Evolutionary conservation across 139 green algal genomes (phyloP).

Genomic region (Raphidocelis subcapitata): DNA sequence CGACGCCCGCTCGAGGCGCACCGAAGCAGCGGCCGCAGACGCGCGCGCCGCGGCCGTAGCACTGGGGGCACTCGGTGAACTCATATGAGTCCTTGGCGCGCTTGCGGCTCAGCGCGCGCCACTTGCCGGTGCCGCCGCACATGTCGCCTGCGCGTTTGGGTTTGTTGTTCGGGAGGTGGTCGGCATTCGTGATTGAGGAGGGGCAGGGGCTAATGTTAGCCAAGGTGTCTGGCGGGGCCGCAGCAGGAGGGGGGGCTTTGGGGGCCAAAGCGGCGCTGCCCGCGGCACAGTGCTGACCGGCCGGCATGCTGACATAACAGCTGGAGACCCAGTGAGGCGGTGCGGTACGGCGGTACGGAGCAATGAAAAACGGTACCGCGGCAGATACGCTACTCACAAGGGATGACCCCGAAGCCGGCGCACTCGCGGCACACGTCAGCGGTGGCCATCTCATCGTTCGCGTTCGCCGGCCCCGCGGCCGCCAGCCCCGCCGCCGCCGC

Average conservation of each 20-base stretch:
- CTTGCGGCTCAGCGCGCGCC: constrained; percentile 93
- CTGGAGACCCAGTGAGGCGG: too few species aligned
- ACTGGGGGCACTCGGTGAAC: constrained; percentile 98
- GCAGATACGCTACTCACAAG: constrained; percentile 79
- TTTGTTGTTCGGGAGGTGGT: background rate
- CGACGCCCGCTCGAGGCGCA: constrained; percentile 5
- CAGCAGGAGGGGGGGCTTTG: background rate
- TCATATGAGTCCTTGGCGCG: constrained; percentile 95
- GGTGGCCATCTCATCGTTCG: constrained; percentile 25
- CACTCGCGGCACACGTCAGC: constrained; percentile 77
- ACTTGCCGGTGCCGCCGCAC: constrained; percentile 98
- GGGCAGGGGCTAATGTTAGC: background rate
- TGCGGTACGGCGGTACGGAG: background rate
- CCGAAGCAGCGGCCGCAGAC: constrained; percentile 95
- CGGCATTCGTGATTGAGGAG: background rate
- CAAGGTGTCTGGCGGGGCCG: background rate
- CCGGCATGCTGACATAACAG: too few species aligned
- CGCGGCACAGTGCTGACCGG: background rate
- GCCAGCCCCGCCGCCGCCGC: constrained; percentile 21
- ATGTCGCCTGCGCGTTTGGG: constrained; percentile 80
- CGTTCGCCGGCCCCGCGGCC: constrained; percentile 3
- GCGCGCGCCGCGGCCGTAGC: constrained; percentile 87
- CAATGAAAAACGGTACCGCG: background rate
- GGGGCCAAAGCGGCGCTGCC: background rate
- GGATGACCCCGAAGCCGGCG: constrained; percentile 67